Evolutionary conservation across 345 rosid species (phyloP).

Genomic region (Mercurialis annua): DNA sequence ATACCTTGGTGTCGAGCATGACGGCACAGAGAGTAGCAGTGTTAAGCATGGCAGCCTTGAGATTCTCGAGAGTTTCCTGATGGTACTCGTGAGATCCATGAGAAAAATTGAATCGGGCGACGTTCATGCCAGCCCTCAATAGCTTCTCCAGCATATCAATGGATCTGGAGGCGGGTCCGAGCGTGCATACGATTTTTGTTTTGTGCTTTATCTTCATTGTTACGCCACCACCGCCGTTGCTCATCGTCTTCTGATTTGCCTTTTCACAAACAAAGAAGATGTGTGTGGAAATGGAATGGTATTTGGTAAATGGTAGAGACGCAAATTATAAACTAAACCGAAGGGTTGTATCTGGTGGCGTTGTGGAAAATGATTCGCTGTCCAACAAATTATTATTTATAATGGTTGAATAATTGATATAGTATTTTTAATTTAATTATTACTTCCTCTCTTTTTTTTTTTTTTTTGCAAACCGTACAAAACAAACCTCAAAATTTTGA

Average conservation of each 20-base stretch:
- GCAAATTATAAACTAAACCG: no score
- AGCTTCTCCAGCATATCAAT: conserved; percentile 80
- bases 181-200: conserved; percentile 94
- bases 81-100: conserved; percentile 96
- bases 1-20: conserved; percentile 94
- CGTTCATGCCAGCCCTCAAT: conserved; percentile 69
- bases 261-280: no score
- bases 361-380: no score
- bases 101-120: conserved; percentile 65
- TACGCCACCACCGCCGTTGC: neutral
- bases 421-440: no score
- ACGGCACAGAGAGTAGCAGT: conserved; percentile 93
- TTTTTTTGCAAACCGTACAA: no score
- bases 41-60: conserved; percentile 71
- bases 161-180: conserved; percentile 90
- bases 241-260: neutral
- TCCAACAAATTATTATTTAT: no score
- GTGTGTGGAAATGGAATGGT: no score
- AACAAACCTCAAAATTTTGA: no score
- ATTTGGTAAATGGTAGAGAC: no score
- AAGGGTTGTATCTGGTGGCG: no score
- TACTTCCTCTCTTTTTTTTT: no score
- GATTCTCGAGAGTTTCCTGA: conserved; percentile 90
- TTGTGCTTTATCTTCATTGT: conserved; percentile 51
- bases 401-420: no score